Evolutionary conservation across 129 eudicot genomes (phyloP).

Genomic region (Lonicera japonica): DNA sequence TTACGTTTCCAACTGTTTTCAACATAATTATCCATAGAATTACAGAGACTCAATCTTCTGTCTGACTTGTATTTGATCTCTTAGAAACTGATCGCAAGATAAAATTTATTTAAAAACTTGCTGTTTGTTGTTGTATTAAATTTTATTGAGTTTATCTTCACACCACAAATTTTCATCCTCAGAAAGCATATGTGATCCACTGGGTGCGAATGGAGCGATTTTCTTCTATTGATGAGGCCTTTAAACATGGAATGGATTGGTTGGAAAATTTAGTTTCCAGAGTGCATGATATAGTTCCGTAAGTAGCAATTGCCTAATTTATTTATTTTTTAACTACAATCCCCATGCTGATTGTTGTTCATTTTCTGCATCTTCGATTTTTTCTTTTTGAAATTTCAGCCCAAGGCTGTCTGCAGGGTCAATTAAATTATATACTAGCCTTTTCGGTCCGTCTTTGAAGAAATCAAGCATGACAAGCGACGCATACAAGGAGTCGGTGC

Average conservation of each 20-base stretch:
- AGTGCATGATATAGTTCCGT: constrained; percentile 87
- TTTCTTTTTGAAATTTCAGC: constrained; percentile 36
- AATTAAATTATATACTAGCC: constrained; percentile 63
- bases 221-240: constrained; percentile 73
- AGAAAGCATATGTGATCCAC: constrained; percentile 91
- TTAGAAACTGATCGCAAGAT: neutral
- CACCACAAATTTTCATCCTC: constrained; percentile 12
- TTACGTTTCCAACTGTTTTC: neutral
- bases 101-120: too few species aligned
- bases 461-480: constrained; percentile 81
- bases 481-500: constrained; percentile 75
- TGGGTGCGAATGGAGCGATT: constrained; percentile 82
- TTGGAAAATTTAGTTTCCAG: constrained; percentile 69
- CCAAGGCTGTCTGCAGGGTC: constrained; percentile 90
- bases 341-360: constrained; percentile 4
- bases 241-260: constrained; percentile 55
- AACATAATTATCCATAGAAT: neutral
- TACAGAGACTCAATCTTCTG: too few species aligned
- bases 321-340: neutral
- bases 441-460: constrained; percentile 69
- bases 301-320: constrained; percentile 21
- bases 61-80: neutral
- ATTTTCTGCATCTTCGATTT: constrained; percentile 14
- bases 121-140: neutral
- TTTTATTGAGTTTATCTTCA: neutral